Conservation (phyloP, 140 eudicot species). For the Cichorium intybus region DNA sequence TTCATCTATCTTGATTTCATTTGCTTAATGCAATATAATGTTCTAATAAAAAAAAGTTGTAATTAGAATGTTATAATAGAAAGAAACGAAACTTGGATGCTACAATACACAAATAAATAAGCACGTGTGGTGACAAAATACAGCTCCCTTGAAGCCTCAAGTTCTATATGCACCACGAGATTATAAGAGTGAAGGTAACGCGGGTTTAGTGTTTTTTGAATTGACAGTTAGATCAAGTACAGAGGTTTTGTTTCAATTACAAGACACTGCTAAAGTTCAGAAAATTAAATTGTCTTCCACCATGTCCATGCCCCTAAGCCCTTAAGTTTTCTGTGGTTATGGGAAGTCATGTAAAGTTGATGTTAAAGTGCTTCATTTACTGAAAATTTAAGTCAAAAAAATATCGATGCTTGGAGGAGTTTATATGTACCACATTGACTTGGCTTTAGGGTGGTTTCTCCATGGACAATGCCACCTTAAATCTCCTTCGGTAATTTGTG, state of each 20-base stretch:
- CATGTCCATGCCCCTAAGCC: conserved; percentile 72
- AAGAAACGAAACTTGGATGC: too few relatives aligned
- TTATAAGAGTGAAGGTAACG: conserved; percentile 61
- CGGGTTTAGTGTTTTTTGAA: conserved; percentile 62
- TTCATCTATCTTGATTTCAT: too few relatives aligned
- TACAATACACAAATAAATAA: neutral
- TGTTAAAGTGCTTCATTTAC: neutral
- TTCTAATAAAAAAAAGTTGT: too few relatives aligned
- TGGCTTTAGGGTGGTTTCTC: conserved; percentile 7
- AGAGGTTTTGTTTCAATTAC: conserved; percentile 68
- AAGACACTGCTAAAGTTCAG: conserved; percentile 50
- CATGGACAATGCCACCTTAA: conserved; percentile 9
- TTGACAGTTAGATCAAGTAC: conserved; percentile 74
- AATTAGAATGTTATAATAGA: neutral
- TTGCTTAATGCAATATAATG: too few relatives aligned
- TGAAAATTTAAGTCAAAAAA: neutral
- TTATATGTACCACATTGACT: conserved; percentile 4
- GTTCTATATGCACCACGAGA: conserved; percentile 64
- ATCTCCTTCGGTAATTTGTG: too few relatives aligned
- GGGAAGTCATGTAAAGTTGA: neutral
- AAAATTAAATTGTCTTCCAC: conserved; percentile 73
- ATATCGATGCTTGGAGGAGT: conserved; percentile 1
- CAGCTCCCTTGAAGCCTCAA: conserved; percentile 79
- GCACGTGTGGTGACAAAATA: conserved; percentile 8
- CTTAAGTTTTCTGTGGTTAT: conserved; percentile 18